phyloP scores from a whole-genome alignment of 495 filamentous ascomycete genomes.

The Chaetomidium leptoderma region DNA sequence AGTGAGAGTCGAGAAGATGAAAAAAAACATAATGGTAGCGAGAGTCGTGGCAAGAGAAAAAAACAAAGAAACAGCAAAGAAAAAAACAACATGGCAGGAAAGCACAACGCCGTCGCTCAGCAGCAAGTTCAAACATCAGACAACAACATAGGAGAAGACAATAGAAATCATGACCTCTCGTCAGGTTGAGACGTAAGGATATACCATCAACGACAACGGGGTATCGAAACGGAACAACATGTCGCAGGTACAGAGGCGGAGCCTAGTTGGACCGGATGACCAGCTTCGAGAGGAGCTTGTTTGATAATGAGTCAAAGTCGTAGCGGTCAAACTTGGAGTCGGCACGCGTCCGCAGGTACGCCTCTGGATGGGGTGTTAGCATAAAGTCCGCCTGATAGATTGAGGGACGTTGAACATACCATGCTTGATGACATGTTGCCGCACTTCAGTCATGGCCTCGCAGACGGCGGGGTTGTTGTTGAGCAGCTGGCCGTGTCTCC shows the following conservation, averaged over 20 bases:
- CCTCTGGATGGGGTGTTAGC: constrained; percentile 38
- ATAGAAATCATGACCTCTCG: constrained; percentile 14
- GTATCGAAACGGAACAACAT: constrained; percentile 25
- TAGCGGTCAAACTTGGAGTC: constrained; percentile 73
- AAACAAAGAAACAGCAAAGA: constrained; percentile 26
- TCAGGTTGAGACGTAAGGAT: background rate
- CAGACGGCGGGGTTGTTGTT: constrained; percentile 86
- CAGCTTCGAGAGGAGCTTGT: constrained; percentile 90
- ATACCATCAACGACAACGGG: constrained; percentile 11
- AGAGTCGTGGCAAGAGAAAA: constrained; percentile 24
- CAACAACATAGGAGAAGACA: constrained; percentile 1
- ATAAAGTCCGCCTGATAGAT: background rate
- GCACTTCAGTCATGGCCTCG: constrained; percentile 90
- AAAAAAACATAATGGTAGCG: constrained; percentile 14
- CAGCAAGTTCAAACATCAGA: constrained; percentile 10
- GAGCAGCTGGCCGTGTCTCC: constrained; percentile 78
- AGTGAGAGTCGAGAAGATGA: constrained; percentile 15
- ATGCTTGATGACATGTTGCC: constrained; percentile 80
- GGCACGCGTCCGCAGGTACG: constrained; percentile 52
- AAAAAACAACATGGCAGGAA: constrained; percentile 5
- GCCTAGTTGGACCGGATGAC: constrained; percentile 84
- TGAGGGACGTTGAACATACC: constrained; percentile 53
- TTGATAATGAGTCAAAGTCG: constrained; percentile 89
- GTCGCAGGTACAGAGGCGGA: constrained; percentile 12
- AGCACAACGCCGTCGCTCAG: constrained; percentile 26